Base-by-base conservation (phyloP, 2,329 filamentous ascomycete genomes). In the Salinomyces thailandicus region DNA sequence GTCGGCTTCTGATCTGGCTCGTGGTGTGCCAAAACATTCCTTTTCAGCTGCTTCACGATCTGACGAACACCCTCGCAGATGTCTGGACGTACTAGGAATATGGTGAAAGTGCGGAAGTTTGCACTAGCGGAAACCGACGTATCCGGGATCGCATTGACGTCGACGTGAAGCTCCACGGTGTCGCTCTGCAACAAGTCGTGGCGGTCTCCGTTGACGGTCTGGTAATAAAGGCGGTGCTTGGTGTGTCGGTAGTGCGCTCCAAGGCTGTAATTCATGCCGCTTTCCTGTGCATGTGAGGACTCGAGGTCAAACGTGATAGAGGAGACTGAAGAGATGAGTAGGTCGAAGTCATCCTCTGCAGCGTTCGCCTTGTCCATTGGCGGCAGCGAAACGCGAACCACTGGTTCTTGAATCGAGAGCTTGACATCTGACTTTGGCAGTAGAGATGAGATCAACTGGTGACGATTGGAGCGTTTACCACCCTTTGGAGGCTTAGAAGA, bases 351-450 rank as follows among this genome's bases (percentile, higher is more conserved):
- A 42, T 86, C 84, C 0, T 77, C 71, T 17, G 78, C 73, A 27
- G 60, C 61, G 35, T 63, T 60, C 3, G 57, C 55, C 4, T 66
- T 59, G 42, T 81, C 75, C 44, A 91, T 75, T 0, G 89, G 79
- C 4, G 87, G 87, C 4, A 98, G 67, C 5, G 87, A 78, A 45
- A 98, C 87, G 49, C 93, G 79, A 44, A 96, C 59, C 12, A 98
- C 93, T 1, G 91, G 91, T 57, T 98, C 91, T 53, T 98, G 91
- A 62, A 98, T 82, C 0, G 91, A 95, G 27, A 96, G 78, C 55
- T 96, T 98, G 59, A 96, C 81, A 52, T 75, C 93, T 1, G 89
- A 83, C 63, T 96, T 96, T 1, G 91, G 91, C 6, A 98, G 68
- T 3, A 96, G 72, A n/a, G 85, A 77, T 11, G 89, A 94, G 18